These are phyloP conservation scores for Delitschia confertaspora DNA, from an alignment of 495 filamentous ascomycete species.

Conservation along the genomic window DNA sequence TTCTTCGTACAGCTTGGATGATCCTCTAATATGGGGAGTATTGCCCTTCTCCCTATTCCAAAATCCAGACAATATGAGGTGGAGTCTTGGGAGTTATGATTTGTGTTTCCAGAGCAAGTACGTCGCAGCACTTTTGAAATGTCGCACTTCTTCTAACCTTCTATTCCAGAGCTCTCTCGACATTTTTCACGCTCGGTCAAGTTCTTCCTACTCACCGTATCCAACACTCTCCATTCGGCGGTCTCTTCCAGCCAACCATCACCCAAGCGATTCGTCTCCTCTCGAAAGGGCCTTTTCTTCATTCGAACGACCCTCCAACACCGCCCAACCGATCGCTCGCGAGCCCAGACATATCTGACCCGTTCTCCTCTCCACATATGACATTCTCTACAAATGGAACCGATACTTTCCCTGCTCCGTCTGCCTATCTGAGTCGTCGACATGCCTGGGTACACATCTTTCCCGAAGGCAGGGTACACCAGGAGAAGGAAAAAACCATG, in stretches of 20 bases:
- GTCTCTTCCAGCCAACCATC: conserved; percentile 84
- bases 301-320: conserved; percentile 34
- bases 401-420: conserved; percentile 51
- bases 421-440: conserved; percentile 43
- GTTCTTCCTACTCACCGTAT: conserved; percentile 79
- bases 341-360: conserved; percentile 49
- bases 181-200: conserved; percentile 80
- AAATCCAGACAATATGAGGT: conserved; percentile 65
- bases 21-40: conserved; percentile 86
- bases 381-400: conserved; percentile 56
- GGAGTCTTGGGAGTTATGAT: conserved; percentile 84
- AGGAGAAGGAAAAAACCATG: conserved; percentile 67
- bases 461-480: conserved; percentile 88
- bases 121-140: not conserved
- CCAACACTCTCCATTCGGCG: conserved; percentile 62
- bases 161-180: conserved; percentile 13
- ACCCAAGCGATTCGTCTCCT: conserved; percentile 76
- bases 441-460: conserved; percentile 89
- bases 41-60: conserved; percentile 64
- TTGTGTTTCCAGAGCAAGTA: conserved; percentile 75
- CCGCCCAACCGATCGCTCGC: conserved; percentile 33
- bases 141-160: not conserved
- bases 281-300: conserved; percentile 49
- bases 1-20: conserved; percentile 60
- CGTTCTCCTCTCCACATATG: conserved; percentile 47